Evolutionary conservation across 2,329 filamentous ascomycete genomes (phyloP).

Genomic region (Colletotrichum lentis): DNA sequence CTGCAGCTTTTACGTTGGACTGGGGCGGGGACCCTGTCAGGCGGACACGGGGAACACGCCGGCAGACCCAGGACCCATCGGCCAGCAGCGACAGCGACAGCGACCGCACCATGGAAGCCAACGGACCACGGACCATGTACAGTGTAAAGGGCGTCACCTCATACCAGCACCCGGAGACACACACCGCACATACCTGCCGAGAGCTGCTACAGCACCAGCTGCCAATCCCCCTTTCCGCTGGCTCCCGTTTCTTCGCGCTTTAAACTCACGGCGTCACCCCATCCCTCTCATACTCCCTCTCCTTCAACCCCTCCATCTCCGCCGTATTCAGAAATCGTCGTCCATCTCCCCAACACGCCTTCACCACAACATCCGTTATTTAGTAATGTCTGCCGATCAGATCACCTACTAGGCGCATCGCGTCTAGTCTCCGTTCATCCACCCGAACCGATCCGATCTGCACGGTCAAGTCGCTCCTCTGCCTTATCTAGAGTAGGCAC

Average conservation of each 20-base stretch:
- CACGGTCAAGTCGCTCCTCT: slow-evolving; percentile 35
- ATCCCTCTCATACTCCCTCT: slow-evolving; percentile 14
- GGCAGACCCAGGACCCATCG: slow-evolving; percentile 13
- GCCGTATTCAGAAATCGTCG: neutral
- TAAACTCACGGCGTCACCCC: slow-evolving; percentile 36
- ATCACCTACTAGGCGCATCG: slow-evolving; percentile 38
- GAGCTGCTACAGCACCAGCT: slow-evolving; percentile 29
- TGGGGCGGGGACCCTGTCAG: slow-evolving; percentile 26
- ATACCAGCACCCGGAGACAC: slow-evolving; percentile 9
- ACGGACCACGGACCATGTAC: slow-evolving; percentile 17
- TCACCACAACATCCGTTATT: slow-evolving; percentile 18
- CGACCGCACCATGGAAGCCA: slow-evolving; percentile 9
- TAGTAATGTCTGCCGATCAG: slow-evolving; percentile 38
- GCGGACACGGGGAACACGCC: slow-evolving; percentile 14
- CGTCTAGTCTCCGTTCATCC: slow-evolving; percentile 38
- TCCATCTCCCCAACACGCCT: slow-evolving; percentile 15
- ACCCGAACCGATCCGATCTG: slow-evolving; percentile 32
- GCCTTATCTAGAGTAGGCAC: slow-evolving; percentile 29
- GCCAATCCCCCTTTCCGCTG: slow-evolving; percentile 14
- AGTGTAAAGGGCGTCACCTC: slow-evolving; percentile 31
- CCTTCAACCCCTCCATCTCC: slow-evolving; percentile 10
- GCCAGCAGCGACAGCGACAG: slow-evolving; percentile 7
- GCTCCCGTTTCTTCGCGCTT: slow-evolving; percentile 27
- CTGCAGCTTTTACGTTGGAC: slow-evolving; percentile 9
- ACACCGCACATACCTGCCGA: slow-evolving; percentile 29